Conservation (phyloP, 2,329 filamentous ascomycete species). For the Arthrobotrys iridis region DNA sequence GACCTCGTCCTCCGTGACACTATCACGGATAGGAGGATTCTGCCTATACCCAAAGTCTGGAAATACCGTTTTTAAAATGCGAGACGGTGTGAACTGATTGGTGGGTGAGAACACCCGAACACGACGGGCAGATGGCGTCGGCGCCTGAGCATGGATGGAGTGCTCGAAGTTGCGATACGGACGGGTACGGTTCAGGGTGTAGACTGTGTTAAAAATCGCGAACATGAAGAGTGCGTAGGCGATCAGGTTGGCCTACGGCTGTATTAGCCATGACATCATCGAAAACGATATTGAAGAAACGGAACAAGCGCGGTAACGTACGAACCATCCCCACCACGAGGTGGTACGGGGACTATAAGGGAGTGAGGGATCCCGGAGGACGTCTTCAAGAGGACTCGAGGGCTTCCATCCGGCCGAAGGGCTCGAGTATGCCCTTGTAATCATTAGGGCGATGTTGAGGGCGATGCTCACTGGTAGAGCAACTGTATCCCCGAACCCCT, state of each 20-base stretch:
- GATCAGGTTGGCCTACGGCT: conserved; percentile 71
- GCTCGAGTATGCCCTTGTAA: conserved; percentile 81
- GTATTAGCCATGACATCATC: conserved; percentile 21
- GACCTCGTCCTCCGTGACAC: conserved; percentile 76
- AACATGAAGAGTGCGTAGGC: conserved; percentile 75
- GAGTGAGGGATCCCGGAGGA: conserved; percentile 61
- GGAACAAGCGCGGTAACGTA: conserved; percentile 52
- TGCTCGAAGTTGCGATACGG: conserved; percentile 92
- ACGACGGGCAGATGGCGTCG: conserved; percentile 85
- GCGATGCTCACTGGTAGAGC: conserved; percentile 78
- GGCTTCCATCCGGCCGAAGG: conserved; percentile 62
- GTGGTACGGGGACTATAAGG: not conserved
- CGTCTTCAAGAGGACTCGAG: conserved; percentile 78
- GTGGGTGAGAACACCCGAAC: conserved; percentile 89
- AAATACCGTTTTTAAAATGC: conserved; percentile 75
- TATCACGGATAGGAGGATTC: conserved; percentile 71
- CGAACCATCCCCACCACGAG: conserved; percentile 13
- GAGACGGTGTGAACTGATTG: conserved; percentile 78
- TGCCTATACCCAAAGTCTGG: conserved; percentile 63
- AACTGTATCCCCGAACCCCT: conserved; percentile 77
- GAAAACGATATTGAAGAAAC: conserved; percentile 47
- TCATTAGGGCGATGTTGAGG: conserved; percentile 80
- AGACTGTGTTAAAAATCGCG: conserved; percentile 79
- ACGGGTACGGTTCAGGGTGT: conserved; percentile 81
- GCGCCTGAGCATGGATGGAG: conserved; percentile 72